Evolutionary conservation across 257 asterid genomes (phyloP).

Genomic region (Solanum neorickii): DNA sequence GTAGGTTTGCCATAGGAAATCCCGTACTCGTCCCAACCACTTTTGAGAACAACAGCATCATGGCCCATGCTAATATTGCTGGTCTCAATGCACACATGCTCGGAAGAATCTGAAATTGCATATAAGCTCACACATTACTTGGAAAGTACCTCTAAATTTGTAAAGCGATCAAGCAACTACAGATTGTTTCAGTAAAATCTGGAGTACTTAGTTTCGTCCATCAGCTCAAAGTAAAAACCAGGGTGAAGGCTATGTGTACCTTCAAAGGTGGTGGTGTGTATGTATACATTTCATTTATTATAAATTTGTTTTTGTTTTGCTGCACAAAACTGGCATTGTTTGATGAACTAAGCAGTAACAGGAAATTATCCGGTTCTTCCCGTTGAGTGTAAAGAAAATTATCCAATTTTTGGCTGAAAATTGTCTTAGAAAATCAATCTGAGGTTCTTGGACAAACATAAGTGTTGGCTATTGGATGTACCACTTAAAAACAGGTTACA

Average conservation of each 20-base stretch:
- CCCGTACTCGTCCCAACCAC: constrained; percentile 87
- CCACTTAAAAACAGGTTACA: neutral
- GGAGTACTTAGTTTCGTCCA: neutral
- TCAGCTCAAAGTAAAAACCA: neutral
- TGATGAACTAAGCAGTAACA: neutral
- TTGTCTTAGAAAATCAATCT: neutral
- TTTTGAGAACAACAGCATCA: constrained; percentile 61
- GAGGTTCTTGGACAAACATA: neutral
- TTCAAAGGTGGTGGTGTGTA: neutral
- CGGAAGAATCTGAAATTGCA: constrained; percentile 17
- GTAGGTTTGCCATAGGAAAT: constrained; percentile 43
- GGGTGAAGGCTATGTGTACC: neutral
- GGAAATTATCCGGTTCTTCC: neutral
- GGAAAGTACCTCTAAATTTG: neutral
- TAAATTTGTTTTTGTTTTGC: neutral
- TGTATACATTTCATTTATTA: neutral
- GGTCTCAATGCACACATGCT: constrained; percentile 45
- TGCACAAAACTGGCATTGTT: neutral
- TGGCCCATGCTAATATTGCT: constrained; percentile 63
- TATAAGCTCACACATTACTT: neutral
- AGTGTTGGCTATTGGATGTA: neutral
- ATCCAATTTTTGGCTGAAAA: neutral
- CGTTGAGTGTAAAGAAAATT: neutral
- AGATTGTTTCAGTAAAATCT: neutral
- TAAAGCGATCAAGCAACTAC: neutral